phyloP scores from a whole-genome alignment of 2,329 filamentous ascomycete species.

The Diaporthe vexans region DNA sequence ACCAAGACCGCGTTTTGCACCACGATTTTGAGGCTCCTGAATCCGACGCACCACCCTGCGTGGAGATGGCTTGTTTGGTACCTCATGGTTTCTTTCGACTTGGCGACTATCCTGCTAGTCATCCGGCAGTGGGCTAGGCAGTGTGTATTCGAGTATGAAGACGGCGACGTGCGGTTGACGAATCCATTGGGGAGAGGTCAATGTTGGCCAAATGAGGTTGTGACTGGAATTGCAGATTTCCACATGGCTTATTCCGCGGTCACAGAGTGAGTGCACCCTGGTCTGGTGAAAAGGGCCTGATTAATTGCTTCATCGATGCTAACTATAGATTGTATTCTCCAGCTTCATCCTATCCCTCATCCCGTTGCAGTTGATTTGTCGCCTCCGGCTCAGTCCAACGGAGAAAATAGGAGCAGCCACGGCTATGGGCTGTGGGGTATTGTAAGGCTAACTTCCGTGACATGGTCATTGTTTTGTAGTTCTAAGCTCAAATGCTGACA shows the following conservation, averaged over 20 bases:
- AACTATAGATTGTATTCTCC: not conserved
- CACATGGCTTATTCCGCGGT: constrained; percentile 19
- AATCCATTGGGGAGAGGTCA: constrained; percentile 12
- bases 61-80: constrained; percentile 24
- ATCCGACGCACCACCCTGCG: not conserved
- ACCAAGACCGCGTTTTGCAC: constrained; percentile 25
- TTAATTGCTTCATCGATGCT: not conserved
- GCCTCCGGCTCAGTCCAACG: constrained; percentile 1
- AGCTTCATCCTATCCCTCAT: constrained; percentile 11
- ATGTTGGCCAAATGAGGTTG: constrained; percentile 27
- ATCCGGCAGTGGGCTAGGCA: constrained; percentile 25
- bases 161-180: constrained; percentile 25
- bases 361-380: constrained; percentile 8
- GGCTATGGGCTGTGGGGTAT: constrained; percentile 10
- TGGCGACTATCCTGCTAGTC: not conserved
- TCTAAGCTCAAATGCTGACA: not conserved
- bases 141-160: constrained; percentile 11
- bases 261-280: constrained; percentile 14
- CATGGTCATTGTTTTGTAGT: not conserved
- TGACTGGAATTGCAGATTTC: constrained; percentile 6
- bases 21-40: constrained; percentile 2
- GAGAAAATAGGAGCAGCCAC: constrained; percentile 19
- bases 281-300: not conserved
- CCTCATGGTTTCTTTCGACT: constrained; percentile 11
- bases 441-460: not conserved